phyloP scores from a whole-genome alignment of 1,139 yeast species.

The Debaryomyces coudertii region DNA sequence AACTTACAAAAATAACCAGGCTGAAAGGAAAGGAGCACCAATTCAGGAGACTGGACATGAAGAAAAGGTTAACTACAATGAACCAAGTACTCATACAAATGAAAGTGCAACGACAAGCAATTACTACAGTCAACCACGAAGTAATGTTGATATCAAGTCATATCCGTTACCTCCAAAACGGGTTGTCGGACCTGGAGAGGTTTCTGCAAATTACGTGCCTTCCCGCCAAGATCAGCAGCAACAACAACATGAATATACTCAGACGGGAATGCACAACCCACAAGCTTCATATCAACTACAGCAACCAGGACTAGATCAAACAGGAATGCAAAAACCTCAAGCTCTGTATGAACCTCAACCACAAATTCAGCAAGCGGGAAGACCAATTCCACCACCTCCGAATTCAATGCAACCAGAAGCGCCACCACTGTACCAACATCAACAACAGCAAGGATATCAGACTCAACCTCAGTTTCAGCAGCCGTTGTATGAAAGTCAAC shows the following conservation, averaged over 20 bases:
- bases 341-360: background rate
- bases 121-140: background rate
- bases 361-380: conserved; percentile 12
- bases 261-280: background rate
- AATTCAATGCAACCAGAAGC: too few species aligned
- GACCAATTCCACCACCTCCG: conserved; percentile 6
- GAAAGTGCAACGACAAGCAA: conserved; percentile 9
- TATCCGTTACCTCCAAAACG: conserved; percentile 47
- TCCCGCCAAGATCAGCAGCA: background rate
- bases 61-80: conserved; percentile 10
- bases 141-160: conserved; percentile 28
- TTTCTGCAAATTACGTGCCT: conserved; percentile 8
- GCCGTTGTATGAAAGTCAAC: too few species aligned
- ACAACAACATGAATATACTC: conserved; percentile 1
- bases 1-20: conserved; percentile 49
- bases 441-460: too few species aligned
- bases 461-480: too few species aligned
- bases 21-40: conserved; percentile 26
- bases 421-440: too few species aligned
- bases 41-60: conserved; percentile 13
- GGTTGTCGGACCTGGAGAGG: conserved; percentile 25
- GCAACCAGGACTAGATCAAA: conserved; percentile 4
- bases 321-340: background rate
- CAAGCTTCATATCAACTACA: background rate
- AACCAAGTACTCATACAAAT: conserved; percentile 12